phyloP scores from a whole-genome alignment of 176 grass and related monocot genomes.

The Zea luxurians region DNA sequence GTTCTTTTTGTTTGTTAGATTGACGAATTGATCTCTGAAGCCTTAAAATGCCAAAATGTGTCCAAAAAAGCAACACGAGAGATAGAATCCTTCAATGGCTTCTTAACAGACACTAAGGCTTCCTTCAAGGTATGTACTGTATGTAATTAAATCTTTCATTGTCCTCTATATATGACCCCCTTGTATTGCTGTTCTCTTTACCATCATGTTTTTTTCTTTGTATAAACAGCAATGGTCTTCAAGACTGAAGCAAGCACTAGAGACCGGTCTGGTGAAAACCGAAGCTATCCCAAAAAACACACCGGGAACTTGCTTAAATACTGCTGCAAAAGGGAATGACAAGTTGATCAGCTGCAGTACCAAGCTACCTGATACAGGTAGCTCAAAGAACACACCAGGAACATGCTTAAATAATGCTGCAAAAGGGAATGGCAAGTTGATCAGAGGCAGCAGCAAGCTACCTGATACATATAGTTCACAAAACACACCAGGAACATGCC shows the following conservation, averaged over 20 bases:
- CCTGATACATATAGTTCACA: conserved; percentile 17
- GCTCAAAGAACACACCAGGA: too few relatives aligned
- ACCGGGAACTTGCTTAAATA: conserved; percentile 18
- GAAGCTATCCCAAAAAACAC: conserved; percentile 25
- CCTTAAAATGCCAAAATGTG: conserved; percentile 50
- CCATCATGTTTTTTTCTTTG: conserved; percentile 7
- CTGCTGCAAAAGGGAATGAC: conserved; percentile 29
- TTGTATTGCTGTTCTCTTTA: neutral
- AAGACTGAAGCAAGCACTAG: conserved; percentile 63
- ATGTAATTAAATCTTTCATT: conserved; percentile 27
- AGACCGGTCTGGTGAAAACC: conserved; percentile 35
- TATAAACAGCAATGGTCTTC: conserved; percentile 63
- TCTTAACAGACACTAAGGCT: conserved; percentile 60
- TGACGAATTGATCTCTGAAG: conserved; percentile 59
- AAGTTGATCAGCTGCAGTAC: conserved; percentile 26
- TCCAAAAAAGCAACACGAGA: conserved; percentile 61
- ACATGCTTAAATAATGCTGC: too few relatives aligned
- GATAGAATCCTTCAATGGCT: conserved; percentile 65
- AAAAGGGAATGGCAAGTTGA: neutral
- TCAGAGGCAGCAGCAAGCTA: conserved; percentile 23
- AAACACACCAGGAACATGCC: too few relatives aligned
- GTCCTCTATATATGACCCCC: neutral
- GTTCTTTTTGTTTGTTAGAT: conserved; percentile 49
- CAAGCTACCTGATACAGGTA: conserved; percentile 32
- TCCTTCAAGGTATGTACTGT: conserved; percentile 68